phyloP scores from a whole-genome alignment of 2,329 filamentous ascomycete genomes.

The Verticillium longisporum region DNA sequence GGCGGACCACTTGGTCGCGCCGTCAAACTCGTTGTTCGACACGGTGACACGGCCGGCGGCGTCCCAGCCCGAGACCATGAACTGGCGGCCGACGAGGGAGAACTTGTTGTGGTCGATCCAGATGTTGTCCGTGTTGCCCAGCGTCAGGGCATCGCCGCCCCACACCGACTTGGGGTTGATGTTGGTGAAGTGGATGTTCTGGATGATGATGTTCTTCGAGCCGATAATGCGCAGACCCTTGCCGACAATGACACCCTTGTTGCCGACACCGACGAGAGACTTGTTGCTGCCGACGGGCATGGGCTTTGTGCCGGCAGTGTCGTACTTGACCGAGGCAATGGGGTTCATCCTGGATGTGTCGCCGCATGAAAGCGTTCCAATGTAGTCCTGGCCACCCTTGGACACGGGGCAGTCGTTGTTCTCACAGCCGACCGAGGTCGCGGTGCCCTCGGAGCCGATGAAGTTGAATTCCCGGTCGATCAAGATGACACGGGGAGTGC shows the following conservation, averaged over 20 bases:
- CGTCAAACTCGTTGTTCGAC: conserved; percentile 31
- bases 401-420: conserved; percentile 6
- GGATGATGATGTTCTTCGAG: conserved; percentile 41
- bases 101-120: conserved; percentile 31
- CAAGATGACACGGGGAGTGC: conserved; percentile 12
- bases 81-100: conserved; percentile 31
- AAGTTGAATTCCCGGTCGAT: conserved; percentile 17
- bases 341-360: too few species aligned
- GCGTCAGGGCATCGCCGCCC: conserved; percentile 27
- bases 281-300: conserved; percentile 20
- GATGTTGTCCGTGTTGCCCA: conserved; percentile 19
- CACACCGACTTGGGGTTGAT: conserved; percentile 29
- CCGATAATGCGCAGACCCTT: conserved; percentile 34
- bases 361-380: not conserved
- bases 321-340: conserved; percentile 12
- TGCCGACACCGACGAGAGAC: conserved; percentile 17
- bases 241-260: conserved; percentile 21
- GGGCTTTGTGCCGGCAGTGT: conserved; percentile 16
- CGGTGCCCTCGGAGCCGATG: conserved; percentile 10
- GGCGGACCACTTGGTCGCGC: conserved; percentile 20
- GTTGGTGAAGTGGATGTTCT: conserved; percentile 38
- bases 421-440: conserved; percentile 15
- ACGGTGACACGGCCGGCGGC: conserved; percentile 23
- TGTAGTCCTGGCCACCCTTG: conserved; percentile 16
- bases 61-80: conserved; percentile 28